Evolutionary conservation across 1,284 basidiomycete genomes (phyloP).

Genomic region (Ganoderma meredithae): DNA sequence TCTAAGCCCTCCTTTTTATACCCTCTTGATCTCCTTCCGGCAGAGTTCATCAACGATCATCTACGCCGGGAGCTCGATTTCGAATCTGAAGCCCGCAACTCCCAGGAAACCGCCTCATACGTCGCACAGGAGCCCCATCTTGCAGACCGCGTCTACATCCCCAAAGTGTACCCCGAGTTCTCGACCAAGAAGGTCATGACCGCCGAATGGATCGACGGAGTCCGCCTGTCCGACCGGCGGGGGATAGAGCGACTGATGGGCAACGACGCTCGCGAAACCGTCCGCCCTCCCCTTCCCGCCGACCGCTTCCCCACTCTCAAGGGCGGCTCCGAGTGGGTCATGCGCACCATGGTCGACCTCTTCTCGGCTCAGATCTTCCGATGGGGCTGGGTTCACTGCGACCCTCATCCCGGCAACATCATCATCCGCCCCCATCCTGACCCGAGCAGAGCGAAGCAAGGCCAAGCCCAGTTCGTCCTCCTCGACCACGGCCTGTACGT

Average conservation of each 20-base stretch:
- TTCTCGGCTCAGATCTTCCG: constrained; percentile 88
- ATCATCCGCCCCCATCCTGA: constrained; percentile 79
- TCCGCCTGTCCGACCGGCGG: constrained; percentile 75
- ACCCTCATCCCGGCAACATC: constrained; percentile 84
- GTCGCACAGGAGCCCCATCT: constrained; percentile 73
- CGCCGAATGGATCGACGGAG: constrained; percentile 89
- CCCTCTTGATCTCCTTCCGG: constrained; percentile 1
- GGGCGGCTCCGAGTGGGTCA: constrained; percentile 70
- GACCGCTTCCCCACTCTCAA: constrained; percentile 50
- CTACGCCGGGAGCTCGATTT: constrained; percentile 87
- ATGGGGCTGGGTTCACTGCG: constrained; percentile 88
- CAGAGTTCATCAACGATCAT: constrained; percentile 84
- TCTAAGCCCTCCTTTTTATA: neutral
- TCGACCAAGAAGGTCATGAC: constrained; percentile 83
- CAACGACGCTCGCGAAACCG: constrained; percentile 42
- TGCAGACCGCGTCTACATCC: constrained; percentile 78
- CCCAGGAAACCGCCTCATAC: constrained; percentile 63
- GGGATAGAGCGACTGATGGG: constrained; percentile 66
- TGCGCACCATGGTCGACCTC: constrained; percentile 84
- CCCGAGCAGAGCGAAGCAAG: constrained; percentile 55
- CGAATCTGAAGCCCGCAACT: constrained; percentile 74
- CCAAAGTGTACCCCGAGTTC: constrained; percentile 76
- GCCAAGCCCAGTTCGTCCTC: constrained; percentile 72
- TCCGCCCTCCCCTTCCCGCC: constrained; percentile 28
- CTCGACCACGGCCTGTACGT: constrained; percentile 93